phyloP scores from a whole-genome alignment of 2,329 filamentous ascomycete genomes.

The Botrytis fabae region DNA sequence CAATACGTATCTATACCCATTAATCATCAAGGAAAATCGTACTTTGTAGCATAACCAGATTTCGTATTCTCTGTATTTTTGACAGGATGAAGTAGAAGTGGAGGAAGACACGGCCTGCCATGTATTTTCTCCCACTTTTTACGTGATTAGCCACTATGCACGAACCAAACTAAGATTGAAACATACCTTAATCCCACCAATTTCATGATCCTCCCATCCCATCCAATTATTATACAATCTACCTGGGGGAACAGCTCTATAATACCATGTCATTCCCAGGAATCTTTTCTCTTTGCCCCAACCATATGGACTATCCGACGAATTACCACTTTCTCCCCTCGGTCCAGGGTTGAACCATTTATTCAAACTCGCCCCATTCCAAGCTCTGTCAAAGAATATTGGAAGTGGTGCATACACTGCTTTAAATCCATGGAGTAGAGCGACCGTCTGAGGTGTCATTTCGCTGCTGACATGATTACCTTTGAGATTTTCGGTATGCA shows the following conservation, averaged over 20 bases:
- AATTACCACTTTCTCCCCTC: slow-evolving; percentile 54
- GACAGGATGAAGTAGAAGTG: slow-evolving; percentile 60
- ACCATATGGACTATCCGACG: slow-evolving; percentile 55
- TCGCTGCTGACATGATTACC: slow-evolving; percentile 78
- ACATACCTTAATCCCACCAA: slow-evolving; percentile 49
- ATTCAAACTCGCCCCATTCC: slow-evolving; percentile 56
- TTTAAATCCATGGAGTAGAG: slow-evolving; percentile 76
- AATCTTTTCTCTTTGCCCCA: slow-evolving; percentile 60
- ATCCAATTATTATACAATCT: slow-evolving; percentile 64
- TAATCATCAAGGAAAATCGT: not conserved
- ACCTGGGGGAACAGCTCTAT: slow-evolving; percentile 56
- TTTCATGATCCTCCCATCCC: slow-evolving; percentile 56
- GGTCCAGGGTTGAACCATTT: slow-evolving; percentile 62
- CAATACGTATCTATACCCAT: not conserved
- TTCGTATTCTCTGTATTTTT: slow-evolving; percentile 53
- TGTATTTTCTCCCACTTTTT: slow-evolving; percentile 54
- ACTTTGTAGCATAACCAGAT: not conserved
- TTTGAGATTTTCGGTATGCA: slow-evolving; percentile 74
- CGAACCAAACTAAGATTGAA: not conserved
- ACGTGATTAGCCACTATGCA: not conserved
- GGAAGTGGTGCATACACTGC: slow-evolving; percentile 77
- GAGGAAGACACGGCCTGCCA: slow-evolving; percentile 58
- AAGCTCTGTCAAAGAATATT: slow-evolving; percentile 75
- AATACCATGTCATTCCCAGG: slow-evolving; percentile 62
- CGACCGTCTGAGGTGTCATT: slow-evolving; percentile 74